Conservation (phyloP, 306 rosid genomes). For the Trifolium repens region DNA sequence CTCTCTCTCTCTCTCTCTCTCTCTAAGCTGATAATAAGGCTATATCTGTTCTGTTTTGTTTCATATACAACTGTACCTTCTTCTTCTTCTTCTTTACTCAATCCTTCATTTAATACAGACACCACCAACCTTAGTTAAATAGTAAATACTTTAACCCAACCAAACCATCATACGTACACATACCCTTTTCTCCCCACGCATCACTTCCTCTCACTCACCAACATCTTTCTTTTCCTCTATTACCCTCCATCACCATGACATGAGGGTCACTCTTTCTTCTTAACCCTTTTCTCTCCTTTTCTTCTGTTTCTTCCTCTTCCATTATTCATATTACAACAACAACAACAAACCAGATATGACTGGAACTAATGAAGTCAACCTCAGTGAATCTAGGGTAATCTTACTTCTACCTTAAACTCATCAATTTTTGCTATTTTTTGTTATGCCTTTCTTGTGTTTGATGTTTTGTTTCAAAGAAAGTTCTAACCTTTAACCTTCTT, state of each 20-base stretch:
- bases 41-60: constrained; percentile 44
- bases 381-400: constrained; percentile 76
- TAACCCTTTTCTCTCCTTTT: constrained; percentile 36
- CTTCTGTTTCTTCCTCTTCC: constrained; percentile 14
- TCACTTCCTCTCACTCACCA: not conserved
- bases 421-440: not conserved
- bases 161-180: not conserved
- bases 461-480: constrained; percentile 5
- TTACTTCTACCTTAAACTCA: not conserved
- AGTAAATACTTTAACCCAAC: no score
- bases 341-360: constrained; percentile 50
- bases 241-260: not conserved
- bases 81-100: not conserved
- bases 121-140: not conserved
- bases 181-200: not conserved
- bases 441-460: constrained; percentile 11
- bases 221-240: not conserved
- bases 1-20: constrained; percentile 30
- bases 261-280: constrained; percentile 30
- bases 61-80: not conserved
- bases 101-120: constrained; percentile 13
- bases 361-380: constrained; percentile 70
- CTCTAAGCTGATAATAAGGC: constrained; percentile 29
- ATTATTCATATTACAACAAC: constrained; percentile 13
- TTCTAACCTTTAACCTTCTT: not conserved